Conservation (phyloP, 225 moss, liverwort and hornwort genomes). For the Marchantia paleacea region DNA sequence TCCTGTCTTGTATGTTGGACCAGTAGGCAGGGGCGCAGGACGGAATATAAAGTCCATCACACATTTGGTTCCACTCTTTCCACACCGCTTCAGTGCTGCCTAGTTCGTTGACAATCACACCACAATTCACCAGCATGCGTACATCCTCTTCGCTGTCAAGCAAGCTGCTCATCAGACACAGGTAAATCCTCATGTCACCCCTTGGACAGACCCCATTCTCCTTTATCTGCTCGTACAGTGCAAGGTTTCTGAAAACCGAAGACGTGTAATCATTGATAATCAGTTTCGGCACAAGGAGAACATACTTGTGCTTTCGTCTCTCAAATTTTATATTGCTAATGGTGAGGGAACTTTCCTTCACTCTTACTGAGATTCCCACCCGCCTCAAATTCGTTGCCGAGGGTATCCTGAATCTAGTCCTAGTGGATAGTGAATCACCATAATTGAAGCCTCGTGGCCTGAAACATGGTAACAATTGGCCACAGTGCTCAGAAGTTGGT, state of each 20-base stretch:
- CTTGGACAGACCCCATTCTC: background rate
- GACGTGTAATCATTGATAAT: conserved; percentile 13
- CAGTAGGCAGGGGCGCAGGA: background rate
- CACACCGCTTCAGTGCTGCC: conserved; percentile 13
- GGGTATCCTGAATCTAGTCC: conserved; percentile 6
- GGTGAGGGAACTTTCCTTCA: background rate
- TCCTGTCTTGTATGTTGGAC: background rate
- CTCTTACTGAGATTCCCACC: conserved; percentile 15
- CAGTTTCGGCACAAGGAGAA: conserved; percentile 10
- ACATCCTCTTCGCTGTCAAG: conserved; percentile 4
- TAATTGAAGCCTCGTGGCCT: background rate
- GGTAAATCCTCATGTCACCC: conserved; percentile 17
- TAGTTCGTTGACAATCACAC: conserved; percentile 19
- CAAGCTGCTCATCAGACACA: conserved; percentile 24
- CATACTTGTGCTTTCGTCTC: conserved; percentile 13
- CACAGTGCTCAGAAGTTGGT: background rate
- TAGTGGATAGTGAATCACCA: background rate
- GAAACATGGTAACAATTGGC: background rate
- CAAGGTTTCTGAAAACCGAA: conserved; percentile 10
- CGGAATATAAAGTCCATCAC: conserved; percentile 14
- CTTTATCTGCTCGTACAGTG: conserved; percentile 13
- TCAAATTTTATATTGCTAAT: conserved; percentile 3
- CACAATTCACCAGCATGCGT: conserved; percentile 2
- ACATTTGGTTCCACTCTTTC: conserved; percentile 19
- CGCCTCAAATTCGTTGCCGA: conserved; percentile 18